Evolutionary conservation across 257 asterid species (phyloP).

Genomic region (Nicotiana undulata): DNA sequence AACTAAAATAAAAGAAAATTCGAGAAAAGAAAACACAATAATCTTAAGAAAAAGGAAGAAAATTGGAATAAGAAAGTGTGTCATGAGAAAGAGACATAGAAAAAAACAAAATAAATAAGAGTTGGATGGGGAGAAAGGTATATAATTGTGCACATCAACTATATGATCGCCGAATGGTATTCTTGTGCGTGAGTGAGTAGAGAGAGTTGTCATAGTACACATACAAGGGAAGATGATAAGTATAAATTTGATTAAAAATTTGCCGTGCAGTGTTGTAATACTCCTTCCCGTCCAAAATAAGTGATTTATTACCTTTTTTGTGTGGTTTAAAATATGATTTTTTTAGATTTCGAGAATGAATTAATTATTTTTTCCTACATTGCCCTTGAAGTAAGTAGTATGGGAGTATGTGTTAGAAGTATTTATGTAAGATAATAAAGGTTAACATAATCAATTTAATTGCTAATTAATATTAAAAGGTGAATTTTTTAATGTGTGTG

Average conservation of each 20-base stretch:
- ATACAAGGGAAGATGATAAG: neutral
- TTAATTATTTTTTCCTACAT: too few relatives aligned
- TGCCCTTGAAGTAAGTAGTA: too few relatives aligned
- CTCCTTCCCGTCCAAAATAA: too few relatives aligned
- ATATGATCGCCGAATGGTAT: neutral
- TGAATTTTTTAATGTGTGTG: too few relatives aligned
- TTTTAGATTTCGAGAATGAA: too few relatives aligned
- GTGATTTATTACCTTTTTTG: too few relatives aligned
- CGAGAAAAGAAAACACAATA: neutral
- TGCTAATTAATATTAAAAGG: too few relatives aligned
- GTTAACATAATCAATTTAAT: too few relatives aligned
- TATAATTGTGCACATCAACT: slow-evolving; percentile 2
- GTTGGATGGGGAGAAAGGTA: slow-evolving; percentile 1
- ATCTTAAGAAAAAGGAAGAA: neutral
- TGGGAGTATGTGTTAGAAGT: too few relatives aligned
- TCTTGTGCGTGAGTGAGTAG: neutral
- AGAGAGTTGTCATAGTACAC: neutral
- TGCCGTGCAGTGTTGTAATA: neutral
- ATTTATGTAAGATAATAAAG: too few relatives aligned
- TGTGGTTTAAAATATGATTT: too few relatives aligned
- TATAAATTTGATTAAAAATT: neutral
- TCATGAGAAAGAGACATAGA: slow-evolving; percentile 1
- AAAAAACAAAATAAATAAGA: neutral
- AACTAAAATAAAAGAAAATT: neutral
- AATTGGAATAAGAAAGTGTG: neutral